Base-by-base conservation (phyloP, 2,329 filamentous ascomycete genomes). In the Fusarium torreyae region DNA sequence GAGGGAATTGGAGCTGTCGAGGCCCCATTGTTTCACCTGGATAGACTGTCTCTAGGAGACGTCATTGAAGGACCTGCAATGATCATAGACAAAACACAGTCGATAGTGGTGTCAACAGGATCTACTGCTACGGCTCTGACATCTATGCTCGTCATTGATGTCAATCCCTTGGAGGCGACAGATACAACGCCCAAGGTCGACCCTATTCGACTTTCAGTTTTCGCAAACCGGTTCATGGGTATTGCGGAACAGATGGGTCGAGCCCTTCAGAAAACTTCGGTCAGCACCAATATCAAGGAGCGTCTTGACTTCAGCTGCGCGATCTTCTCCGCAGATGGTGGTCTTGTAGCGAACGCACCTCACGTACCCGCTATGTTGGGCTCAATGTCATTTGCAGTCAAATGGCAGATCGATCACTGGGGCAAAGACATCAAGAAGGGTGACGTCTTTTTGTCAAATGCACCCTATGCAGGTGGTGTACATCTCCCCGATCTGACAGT, bases 141-240 rank as follows among this genome's bases (percentile, higher is more conserved):
- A 64, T 97, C 94, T 0, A 94, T 97, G 74, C 93, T 98, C 10
- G 87, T 98, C 10, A 94, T 98, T 76, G 93, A 97, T 36, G 34
- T 36, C 17, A n/a, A 36, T 36, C 34, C 34, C 69, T 87, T 96
- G 42, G 88, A 90, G 55, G 89, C 89, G 46, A 81, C 86, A 63
- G 76, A 52, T 69, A 84, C 76, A n/a, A 79, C 76, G 49, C 70
- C 76, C 14, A 74, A 76, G 74, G 1, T 97, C 95, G 91, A 94
- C 75, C 92, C 92, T 0, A 92, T 94, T 72, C 86, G 93, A 81
- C 84, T 95, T 5, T 91, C 89, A 69, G 92, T 94, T 57, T 94
- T 95, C 73, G 91, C 90, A 1, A 91, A 94, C 77, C 86, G 92
- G 9, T 95, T 95, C 81, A 94, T 94, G 92, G 90, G 91, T 3